Evolutionary conservation across 495 filamentous ascomycete genomes (phyloP).

Genomic region (Lasiosphaeria miniovina): DNA sequence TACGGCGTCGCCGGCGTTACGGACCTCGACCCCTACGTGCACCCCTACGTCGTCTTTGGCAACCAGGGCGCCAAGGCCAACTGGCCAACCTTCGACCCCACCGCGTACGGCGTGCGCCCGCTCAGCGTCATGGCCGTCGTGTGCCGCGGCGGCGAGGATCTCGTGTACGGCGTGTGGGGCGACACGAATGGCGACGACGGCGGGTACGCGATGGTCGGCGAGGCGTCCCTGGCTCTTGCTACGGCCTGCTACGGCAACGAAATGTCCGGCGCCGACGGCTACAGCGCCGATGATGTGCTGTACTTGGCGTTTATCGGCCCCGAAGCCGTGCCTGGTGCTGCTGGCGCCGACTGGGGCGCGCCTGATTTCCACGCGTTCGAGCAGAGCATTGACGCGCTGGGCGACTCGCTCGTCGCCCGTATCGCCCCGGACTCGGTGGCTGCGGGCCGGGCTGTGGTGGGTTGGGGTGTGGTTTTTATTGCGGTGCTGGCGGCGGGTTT

Average conservation of each 20-base stretch:
- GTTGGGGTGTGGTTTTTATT: neutral
- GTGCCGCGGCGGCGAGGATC: conserved; percentile 46
- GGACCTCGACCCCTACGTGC: conserved; percentile 60
- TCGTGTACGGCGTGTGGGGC: conserved; percentile 66
- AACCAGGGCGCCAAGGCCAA: conserved; percentile 42
- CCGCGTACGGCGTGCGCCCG: conserved; percentile 50
- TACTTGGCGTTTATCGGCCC: conserved; percentile 54
- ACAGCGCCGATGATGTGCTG: conserved; percentile 48
- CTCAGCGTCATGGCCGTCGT: conserved; percentile 64
- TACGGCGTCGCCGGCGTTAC: conserved; percentile 39
- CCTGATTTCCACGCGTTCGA: conserved; percentile 43
- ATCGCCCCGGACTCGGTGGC: neutral
- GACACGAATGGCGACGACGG: conserved; percentile 59
- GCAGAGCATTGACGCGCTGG: conserved; percentile 45
- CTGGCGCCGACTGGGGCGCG: conserved; percentile 50
- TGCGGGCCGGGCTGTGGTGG: neutral
- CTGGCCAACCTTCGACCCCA: conserved; percentile 49
- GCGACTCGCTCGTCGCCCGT: conserved; percentile 37
- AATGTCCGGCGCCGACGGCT: conserved; percentile 49
- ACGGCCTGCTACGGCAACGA: conserved; percentile 49
- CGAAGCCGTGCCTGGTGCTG: conserved; percentile 46
- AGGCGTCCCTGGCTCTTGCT: conserved; percentile 57
- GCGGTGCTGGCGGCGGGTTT: too few species aligned
- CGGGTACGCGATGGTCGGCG: conserved; percentile 46
- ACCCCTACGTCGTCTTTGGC: conserved; percentile 67